phyloP scores from a whole-genome alignment of 2,329 filamentous ascomycete species.

The Zymoseptoria brevis region DNA sequence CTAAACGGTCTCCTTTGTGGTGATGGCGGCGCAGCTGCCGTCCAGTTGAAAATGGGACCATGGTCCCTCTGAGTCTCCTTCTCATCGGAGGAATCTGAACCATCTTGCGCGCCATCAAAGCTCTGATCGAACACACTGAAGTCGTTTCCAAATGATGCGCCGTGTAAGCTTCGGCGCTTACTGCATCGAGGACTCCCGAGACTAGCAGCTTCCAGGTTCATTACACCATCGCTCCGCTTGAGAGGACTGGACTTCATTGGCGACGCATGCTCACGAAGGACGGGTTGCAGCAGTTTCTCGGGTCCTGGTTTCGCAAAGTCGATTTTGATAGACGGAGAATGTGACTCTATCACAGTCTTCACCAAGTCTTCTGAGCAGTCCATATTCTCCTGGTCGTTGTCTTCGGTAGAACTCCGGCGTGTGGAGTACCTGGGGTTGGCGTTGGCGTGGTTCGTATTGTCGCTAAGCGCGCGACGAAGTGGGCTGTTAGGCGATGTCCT shows the following conservation, averaged over 20 bases:
- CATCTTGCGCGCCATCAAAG: slow-evolving; percentile 24
- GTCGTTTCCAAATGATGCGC: slow-evolving; percentile 52
- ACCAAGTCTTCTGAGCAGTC: slow-evolving; percentile 21
- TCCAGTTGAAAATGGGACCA: slow-evolving; percentile 31
- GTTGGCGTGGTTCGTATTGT: slow-evolving; percentile 65
- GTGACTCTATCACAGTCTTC: slow-evolving; percentile 17
- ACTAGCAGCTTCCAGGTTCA: slow-evolving; percentile 73
- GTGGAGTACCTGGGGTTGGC: slow-evolving; percentile 45
- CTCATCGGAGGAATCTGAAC: slow-evolving; percentile 15
- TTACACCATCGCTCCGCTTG: slow-evolving; percentile 83
- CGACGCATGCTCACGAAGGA: slow-evolving; percentile 41
- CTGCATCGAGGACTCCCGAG: slow-evolving; percentile 84
- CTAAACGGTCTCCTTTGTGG: slow-evolving; percentile 29
- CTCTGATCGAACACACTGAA: slow-evolving; percentile 70
- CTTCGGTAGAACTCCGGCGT: slow-evolving; percentile 41
- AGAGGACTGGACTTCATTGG: slow-evolving; percentile 68
- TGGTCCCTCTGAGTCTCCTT: slow-evolving; percentile 26
- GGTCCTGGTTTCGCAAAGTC: slow-evolving; percentile 40
- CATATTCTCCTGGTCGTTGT: slow-evolving; percentile 34
- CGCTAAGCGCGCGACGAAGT: slow-evolving; percentile 65
- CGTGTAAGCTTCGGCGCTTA: slow-evolving; percentile 72
- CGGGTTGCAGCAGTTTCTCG: slow-evolving; percentile 38
- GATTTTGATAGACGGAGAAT: slow-evolving; percentile 41
- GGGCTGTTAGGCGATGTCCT: slow-evolving; percentile 75
- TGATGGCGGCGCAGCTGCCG: slow-evolving; percentile 24